Percentiles rank a stretch among this genome's conserved stretches.
phyloP scores from a whole-genome alignment of 306 rosid genomes.

The Parietaria judaica region DNA sequence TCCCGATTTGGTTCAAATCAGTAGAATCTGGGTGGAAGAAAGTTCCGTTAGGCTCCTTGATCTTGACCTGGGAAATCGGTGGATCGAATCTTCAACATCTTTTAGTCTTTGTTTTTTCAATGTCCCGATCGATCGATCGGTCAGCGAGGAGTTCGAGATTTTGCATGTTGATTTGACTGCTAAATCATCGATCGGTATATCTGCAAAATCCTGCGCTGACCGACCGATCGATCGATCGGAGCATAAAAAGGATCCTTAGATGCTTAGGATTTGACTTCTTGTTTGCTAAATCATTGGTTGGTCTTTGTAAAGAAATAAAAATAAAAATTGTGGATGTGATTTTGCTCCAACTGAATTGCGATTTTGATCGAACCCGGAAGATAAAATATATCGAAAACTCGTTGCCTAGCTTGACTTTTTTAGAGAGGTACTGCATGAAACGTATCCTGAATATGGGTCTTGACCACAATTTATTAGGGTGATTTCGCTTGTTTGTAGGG shows the following conservation, averaged over 20 bases:
- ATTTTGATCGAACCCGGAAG: background rate
- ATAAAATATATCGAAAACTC: too few relatives aligned
- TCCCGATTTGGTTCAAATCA: background rate
- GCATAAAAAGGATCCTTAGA: too few relatives aligned
- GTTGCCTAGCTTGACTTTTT: too few relatives aligned
- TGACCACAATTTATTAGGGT: too few relatives aligned
- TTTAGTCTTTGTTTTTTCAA: background rate
- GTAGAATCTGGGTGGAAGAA: background rate
- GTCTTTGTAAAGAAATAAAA: too few relatives aligned
- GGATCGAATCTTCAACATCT: background rate
- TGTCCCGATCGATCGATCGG: background rate
- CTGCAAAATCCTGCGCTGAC: too few relatives aligned
- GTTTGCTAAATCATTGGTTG: too few relatives aligned
- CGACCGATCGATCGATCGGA: too few relatives aligned
- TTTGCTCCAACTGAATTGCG: background rate
- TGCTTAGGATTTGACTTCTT: too few relatives aligned
- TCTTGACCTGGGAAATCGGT: background rate
- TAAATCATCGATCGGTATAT: background rate
- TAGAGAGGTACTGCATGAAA: too few relatives aligned
- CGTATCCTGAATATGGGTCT: too few relatives aligned
- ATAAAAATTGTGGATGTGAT: background rate
- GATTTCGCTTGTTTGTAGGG: too few relatives aligned
- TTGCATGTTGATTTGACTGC: slow-evolving; percentile 5
- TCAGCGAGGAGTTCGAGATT: background rate
- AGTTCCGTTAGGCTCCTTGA: background rate